Evolutionary conservation across 352 stramenopile species (phyloP), one percentile per base, ranked within the genome.

Genomic region (Globisporangium spiculum): DNA sequence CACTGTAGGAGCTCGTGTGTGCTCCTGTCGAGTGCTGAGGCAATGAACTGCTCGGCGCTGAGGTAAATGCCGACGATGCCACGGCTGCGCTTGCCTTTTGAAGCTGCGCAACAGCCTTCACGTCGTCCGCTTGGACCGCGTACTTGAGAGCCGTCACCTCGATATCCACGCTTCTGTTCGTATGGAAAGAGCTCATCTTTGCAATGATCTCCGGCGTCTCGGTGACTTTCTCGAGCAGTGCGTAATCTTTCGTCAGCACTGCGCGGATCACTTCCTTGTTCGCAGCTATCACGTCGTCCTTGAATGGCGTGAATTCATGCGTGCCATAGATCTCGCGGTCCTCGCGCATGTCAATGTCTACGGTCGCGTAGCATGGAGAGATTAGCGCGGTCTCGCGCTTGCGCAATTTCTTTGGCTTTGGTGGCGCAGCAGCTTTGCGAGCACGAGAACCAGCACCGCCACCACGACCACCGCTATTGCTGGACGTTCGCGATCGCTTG

Each of bases 1-100:
- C 83, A 62, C 86, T 94, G 68, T 73, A 94, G 8, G 76, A 64
- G 61, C 86, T 92, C 44, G 86, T 94, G 62, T 94, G 86, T 50
- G 83, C 80, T 3, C 84, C 86, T 0, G 86, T 94, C 14, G 84
- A 91, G 56, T 92, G 84, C 5, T 83, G 80, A 10, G 81, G 81
- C 24, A 94, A 56, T 12, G 84, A 82, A 52, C 81, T 75, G 4
- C 81, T 78, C 2, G 86, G 86, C 1, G 62, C 68, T 14, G 72
- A 68, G 1, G 86, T 75, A 7, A 90, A 69, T 5, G 69, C 55
- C 26, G 76, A n/a, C 83, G 71, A 1, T 86, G 66, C 48, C 76
- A 18, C 30, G 14, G 53, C 53, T 14, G 24, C 73, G 1, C 67
- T 66, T 5, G 83, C 76, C 65, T 91, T 80, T 12, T 80, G 54